These are phyloP conservation scores for Claviceps purpurea DNA, from an alignment of 2,329 filamentous ascomycete genomes.

Conservation along the genomic window DNA sequence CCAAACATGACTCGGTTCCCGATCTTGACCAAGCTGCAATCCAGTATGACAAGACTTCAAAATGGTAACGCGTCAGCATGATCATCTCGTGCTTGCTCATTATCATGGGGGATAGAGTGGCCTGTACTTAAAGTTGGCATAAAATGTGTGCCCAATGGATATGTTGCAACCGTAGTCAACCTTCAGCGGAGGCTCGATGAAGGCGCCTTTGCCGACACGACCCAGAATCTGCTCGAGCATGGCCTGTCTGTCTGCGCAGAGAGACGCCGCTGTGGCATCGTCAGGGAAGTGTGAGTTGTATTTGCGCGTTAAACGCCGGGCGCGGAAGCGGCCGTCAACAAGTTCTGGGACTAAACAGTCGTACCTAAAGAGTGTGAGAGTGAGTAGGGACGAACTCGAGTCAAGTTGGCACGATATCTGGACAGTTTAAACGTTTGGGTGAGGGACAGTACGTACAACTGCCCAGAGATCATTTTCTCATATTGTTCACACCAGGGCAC, in stretches of 20 bases:
- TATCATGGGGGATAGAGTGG: not conserved
- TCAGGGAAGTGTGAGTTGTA: conserved; percentile 45
- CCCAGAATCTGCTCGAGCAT: conserved; percentile 38
- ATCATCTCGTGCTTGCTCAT: not conserved
- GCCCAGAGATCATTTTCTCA: conserved; percentile 51
- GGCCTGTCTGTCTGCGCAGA: conserved; percentile 25
- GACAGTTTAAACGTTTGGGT: not conserved
- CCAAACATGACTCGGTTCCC: conserved; percentile 60
- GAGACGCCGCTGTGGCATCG: conserved; percentile 26
- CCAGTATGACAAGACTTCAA: conserved; percentile 46
- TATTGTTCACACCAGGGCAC: conserved; percentile 47
- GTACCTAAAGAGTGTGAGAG: conserved; percentile 27
- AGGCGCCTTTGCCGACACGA: conserved; percentile 34
- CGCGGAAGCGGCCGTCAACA: conserved; percentile 35
- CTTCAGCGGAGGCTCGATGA: conserved; percentile 47
- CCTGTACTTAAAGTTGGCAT: conserved; percentile 35
- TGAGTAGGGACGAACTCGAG: not conserved
- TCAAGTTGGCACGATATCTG: too few species aligned
- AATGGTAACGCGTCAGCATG: not conserved
- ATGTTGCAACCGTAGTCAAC: conserved; percentile 57
- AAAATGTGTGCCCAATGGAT: conserved; percentile 47
- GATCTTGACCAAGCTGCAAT: conserved; percentile 58
- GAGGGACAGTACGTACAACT: conserved; percentile 30
- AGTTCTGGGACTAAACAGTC: conserved; percentile 35
- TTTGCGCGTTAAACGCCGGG: conserved; percentile 40